phyloP scores from a whole-genome alignment of 2,329 filamentous ascomycete genomes.

The Aspergillus pseudoviridinutans region DNA sequence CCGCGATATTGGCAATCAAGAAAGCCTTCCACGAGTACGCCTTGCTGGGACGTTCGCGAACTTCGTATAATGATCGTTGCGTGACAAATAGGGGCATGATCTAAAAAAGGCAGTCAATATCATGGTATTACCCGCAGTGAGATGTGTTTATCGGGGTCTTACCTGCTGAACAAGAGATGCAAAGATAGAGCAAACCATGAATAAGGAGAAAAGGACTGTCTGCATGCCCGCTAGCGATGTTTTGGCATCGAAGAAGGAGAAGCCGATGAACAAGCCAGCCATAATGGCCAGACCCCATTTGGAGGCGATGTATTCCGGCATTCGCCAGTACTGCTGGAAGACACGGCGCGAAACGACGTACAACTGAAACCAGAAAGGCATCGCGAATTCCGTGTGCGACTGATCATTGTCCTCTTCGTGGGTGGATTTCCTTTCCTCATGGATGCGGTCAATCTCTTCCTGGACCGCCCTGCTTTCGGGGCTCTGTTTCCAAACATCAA shows the following conservation, averaged over 20 bases:
- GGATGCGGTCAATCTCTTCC: slow-evolving; percentile 56
- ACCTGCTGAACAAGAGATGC: slow-evolving; percentile 32
- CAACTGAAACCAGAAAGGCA: slow-evolving; percentile 64
- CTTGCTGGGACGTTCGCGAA: slow-evolving; percentile 77
- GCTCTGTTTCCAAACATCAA: slow-evolving; percentile 56
- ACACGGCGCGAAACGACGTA: slow-evolving; percentile 65
- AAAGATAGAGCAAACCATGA: slow-evolving; percentile 76
- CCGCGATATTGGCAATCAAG: slow-evolving; percentile 75
- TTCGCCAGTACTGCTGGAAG: slow-evolving; percentile 88
- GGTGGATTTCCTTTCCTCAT: slow-evolving; percentile 31
- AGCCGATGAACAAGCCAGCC: slow-evolving; percentile 70
- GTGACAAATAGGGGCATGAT: slow-evolving; percentile 78
- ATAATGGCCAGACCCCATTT: slow-evolving; percentile 64
- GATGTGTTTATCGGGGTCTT: background rate
- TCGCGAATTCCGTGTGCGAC: slow-evolving; percentile 71
- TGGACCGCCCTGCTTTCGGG: slow-evolving; percentile 52
- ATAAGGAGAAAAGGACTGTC: slow-evolving; percentile 81
- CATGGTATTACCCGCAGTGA: background rate
- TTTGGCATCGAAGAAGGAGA: slow-evolving; percentile 69
- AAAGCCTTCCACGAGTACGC: slow-evolving; percentile 84
- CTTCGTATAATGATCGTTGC: slow-evolving; percentile 76
- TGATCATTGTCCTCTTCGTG: slow-evolving; percentile 47
- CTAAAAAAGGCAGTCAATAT: background rate
- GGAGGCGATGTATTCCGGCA: slow-evolving; percentile 77
- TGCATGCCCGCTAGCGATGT: slow-evolving; percentile 72